Conservation (phyloP, 1,284 basidiomycete genomes). For the Vanrija humicola region DNA sequence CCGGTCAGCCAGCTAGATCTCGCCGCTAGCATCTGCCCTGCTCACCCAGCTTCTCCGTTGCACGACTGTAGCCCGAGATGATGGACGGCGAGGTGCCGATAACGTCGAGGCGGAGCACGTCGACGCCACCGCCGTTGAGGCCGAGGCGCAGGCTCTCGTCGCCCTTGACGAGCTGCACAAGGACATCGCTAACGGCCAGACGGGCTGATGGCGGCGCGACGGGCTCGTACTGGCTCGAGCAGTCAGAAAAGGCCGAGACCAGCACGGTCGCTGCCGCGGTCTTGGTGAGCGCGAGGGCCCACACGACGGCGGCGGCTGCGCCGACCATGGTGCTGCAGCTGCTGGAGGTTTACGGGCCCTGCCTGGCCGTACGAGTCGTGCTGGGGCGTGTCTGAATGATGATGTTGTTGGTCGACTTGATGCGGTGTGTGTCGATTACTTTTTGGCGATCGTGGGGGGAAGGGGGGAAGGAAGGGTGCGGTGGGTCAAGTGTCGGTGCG, state of each 20-base stretch:
- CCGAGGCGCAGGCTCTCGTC: constrained; percentile 41
- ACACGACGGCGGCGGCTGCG: background rate
- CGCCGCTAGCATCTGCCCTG: constrained; percentile 3
- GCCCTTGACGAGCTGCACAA: constrained; percentile 62
- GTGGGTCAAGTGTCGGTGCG: background rate
- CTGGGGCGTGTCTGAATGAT: background rate
- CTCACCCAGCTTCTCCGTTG: constrained; percentile 63
- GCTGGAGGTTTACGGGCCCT: background rate
- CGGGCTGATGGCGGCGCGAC: constrained; percentile 24
- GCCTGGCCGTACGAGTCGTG: background rate
- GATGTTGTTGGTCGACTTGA: background rate
- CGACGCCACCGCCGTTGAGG: constrained; percentile 31
- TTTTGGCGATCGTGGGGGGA: background rate
- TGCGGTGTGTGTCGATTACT: constrained; percentile 4
- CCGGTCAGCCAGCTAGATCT: constrained; percentile 1
- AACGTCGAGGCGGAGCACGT: constrained; percentile 45
- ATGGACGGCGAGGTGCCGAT: constrained; percentile 46
- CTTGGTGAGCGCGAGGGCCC: constrained; percentile 7
- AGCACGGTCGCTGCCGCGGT: constrained; percentile 24
- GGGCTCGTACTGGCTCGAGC: constrained; percentile 21
- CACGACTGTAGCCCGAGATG: constrained; percentile 60
- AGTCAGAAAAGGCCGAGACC: constrained; percentile 27
- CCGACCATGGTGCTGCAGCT: background rate
- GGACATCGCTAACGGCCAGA: constrained; percentile 64
- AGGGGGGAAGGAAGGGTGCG: background rate